These are phyloP conservation scores for Ensete ventricosum DNA, from an alignment of 176 grass and related monocot species.

Conservation along the genomic window DNA sequence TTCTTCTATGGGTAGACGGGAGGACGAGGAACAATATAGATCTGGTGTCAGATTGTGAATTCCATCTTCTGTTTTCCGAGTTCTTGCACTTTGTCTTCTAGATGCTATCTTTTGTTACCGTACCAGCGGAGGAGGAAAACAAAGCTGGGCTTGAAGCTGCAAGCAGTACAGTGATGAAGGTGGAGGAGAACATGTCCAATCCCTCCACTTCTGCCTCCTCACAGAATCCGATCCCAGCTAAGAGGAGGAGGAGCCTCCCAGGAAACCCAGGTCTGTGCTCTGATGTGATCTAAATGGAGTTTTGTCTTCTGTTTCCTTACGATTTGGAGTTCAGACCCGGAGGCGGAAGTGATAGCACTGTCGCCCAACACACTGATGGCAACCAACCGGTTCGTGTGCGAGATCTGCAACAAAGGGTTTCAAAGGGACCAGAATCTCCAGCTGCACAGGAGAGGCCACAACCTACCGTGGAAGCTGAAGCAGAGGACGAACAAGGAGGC, in stretches of 20 bases:
- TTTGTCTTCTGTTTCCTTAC: neutral
- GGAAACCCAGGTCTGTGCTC: constrained; percentile 13
- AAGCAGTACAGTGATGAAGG: neutral
- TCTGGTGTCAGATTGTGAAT: no score
- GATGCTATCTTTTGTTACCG: no score
- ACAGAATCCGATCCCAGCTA: neutral
- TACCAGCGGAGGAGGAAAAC: no score
- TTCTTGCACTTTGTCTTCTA: no score
- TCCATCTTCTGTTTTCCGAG: no score
- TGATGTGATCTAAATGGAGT: no score
- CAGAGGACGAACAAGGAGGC: constrained; percentile 18
- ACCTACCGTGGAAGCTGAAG: constrained; percentile 25
- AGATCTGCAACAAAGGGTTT: constrained; percentile 26
- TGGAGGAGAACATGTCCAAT: constrained; percentile 19
- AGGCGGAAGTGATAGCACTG: constrained; percentile 19
- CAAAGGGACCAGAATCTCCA: constrained; percentile 23
- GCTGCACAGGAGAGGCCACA: constrained; percentile 20
- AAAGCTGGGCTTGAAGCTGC: no score
- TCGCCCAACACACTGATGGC: constrained; percentile 17
- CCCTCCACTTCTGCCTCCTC: constrained; percentile 2
- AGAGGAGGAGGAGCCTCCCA: constrained; percentile 16
- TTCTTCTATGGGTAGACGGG: no score
- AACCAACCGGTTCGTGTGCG: constrained; percentile 23
- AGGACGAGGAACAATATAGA: no score
- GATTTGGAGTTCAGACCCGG: constrained; percentile 12